A percentile compares a stretch with the other conserved stretches of the same genome.
These are phyloP conservation scores for Lachancea sp. DNA, from an alignment of 805 yeast species.

Conservation along the genomic window DNA sequence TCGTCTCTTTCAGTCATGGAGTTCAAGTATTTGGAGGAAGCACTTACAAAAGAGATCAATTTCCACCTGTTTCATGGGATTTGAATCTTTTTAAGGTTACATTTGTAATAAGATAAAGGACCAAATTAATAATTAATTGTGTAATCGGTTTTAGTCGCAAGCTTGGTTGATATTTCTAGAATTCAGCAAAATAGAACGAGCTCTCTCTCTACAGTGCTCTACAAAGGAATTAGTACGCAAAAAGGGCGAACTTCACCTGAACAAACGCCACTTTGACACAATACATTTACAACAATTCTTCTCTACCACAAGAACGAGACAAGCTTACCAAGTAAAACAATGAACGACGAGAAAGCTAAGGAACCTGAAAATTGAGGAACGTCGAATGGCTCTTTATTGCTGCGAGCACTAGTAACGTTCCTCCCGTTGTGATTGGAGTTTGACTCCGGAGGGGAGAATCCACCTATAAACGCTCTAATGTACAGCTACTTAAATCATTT, in stretches of 20 bases:
- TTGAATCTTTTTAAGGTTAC: not conserved
- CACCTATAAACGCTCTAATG: conserved; percentile 7
- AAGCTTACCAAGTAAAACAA: too few relatives aligned
- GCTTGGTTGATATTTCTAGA: too few relatives aligned
- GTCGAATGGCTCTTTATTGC: conserved; percentile 26
- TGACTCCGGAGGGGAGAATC: conserved; percentile 2
- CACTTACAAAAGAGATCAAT: conserved; percentile 7
- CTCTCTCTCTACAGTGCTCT: too few relatives aligned
- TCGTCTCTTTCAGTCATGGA: conserved; percentile 9
- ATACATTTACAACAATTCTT: not conserved
- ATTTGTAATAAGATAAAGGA: too few relatives aligned
- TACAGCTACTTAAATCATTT: conserved; percentile 5
- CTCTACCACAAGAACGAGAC: too few relatives aligned
- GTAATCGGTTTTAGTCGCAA: not conserved
- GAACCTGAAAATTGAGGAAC: conserved; percentile 12
- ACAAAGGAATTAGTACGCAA: not conserved
- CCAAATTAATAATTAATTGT: too few relatives aligned
- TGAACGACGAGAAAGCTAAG: not conserved
- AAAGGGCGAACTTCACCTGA: not conserved
- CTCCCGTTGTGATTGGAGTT: conserved; percentile 11
- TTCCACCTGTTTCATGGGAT: conserved; percentile 6
- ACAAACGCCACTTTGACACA: not conserved
- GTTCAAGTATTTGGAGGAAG: conserved; percentile 8
- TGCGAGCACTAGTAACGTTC: conserved; percentile 27
- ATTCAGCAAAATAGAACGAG: not conserved